phyloP scores from a whole-genome alignment of 352 stramenopile species.

The Lagenidium giganteum region DNA sequence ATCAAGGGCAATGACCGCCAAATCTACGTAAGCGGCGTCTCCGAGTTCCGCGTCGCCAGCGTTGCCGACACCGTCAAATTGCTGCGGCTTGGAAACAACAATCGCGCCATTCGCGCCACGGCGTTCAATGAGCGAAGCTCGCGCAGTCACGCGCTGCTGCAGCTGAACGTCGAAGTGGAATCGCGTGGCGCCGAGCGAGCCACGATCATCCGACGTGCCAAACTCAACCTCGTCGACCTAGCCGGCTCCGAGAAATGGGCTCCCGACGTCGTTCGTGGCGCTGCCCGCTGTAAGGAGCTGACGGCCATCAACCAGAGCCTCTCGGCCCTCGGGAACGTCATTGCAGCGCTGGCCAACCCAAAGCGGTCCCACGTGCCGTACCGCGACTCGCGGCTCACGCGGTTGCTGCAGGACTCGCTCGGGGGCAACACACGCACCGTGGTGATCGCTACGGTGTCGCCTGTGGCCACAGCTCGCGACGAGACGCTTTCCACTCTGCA shows the following conservation, averaged over 20 bases:
- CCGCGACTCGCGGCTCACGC: conserved; percentile 96
- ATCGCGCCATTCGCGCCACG: conserved; percentile 86
- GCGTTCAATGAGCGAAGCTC: conserved; percentile 84
- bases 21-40: conserved; percentile 89
- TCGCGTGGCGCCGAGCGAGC: conserved; percentile 55
- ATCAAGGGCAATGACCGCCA: conserved; percentile 77
- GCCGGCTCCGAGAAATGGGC: conserved; percentile 92
- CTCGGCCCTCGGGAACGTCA: conserved; percentile 87
- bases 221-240: conserved; percentile 91
- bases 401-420: conserved; percentile 83
- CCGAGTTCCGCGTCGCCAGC: conserved; percentile 82
- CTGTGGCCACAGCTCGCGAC: conserved; percentile 66
- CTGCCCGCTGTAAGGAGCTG: conserved; percentile 78
- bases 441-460: conserved; percentile 87
- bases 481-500: conserved; percentile 90
- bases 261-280: conserved; percentile 53
- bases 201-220: conserved; percentile 69
- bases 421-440: conserved; percentile 87
- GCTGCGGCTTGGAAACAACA: conserved; percentile 70
- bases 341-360: conserved; percentile 71
- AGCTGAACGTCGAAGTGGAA: conserved; percentile 79
- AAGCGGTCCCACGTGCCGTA: conserved; percentile 91
- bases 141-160: conserved; percentile 83
- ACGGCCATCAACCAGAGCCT: conserved; percentile 92
- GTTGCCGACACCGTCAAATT: conserved; percentile 75